Conservation (phyloP, 441 rosid species). For the Viola pubescens region DNA sequence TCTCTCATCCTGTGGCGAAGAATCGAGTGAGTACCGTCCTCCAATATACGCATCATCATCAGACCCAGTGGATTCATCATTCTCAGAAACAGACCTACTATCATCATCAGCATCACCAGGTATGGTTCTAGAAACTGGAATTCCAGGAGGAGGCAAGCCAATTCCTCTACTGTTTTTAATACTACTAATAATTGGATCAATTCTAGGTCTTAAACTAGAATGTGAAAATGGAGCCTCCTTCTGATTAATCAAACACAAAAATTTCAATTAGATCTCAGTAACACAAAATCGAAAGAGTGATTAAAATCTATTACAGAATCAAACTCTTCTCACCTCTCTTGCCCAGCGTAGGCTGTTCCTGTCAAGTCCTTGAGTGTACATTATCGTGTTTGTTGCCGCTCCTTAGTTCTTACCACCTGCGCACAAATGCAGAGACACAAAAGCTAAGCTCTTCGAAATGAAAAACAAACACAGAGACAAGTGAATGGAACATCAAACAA, state of each 20-base stretch:
- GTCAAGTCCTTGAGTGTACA: constrained; percentile 63
- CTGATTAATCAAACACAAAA: constrained; percentile 22
- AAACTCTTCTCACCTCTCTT: constrained; percentile 28
- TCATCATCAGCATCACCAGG: constrained; percentile 31
- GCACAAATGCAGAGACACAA: background rate
- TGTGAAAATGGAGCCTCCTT: constrained; percentile 32
- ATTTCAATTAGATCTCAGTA: constrained; percentile 4
- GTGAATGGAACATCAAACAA: no score
- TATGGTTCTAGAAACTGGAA: constrained; percentile 43
- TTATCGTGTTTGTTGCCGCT: constrained; percentile 11
- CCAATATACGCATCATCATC: constrained; percentile 50
- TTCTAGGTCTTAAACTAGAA: constrained; percentile 33
- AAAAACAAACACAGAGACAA: no score
- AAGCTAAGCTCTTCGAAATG: background rate
- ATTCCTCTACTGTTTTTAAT: constrained; percentile 29
- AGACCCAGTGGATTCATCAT: constrained; percentile 54
- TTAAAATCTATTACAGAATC: background rate
- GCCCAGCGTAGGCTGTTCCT: constrained; percentile 50
- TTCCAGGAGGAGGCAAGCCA: constrained; percentile 53
- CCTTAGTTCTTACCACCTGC: constrained; percentile 11
- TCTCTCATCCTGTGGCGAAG: constrained; percentile 64
- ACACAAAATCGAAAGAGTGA: background rate
- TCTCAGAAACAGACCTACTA: constrained; percentile 56
- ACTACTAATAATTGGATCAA: constrained; percentile 30
- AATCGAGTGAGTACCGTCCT: constrained; percentile 65